Percentiles rank a stretch among this genome's conserved stretches.
Evolutionary conservation across 2,329 filamentous ascomycete genomes (phyloP).

Genomic region (Nothophaeocryptopus gaeumannii): DNA sequence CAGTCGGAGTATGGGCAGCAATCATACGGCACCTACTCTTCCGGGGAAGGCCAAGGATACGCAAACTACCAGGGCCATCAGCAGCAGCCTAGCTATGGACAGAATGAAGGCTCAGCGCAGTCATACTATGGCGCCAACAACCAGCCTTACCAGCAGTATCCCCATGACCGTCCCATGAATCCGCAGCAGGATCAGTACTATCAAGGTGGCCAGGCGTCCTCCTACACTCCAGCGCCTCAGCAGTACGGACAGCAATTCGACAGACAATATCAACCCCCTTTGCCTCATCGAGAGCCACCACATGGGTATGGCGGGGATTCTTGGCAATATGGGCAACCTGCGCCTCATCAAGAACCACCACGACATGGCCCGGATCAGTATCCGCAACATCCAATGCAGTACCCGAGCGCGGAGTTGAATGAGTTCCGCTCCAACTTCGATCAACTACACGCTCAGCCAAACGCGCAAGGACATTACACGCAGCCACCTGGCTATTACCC

Average conservation of each 20-base stretch:
- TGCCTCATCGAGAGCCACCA: too few species aligned
- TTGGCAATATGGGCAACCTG: constrained; percentile 12
- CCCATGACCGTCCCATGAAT: constrained; percentile 15
- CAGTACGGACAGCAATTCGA: constrained; percentile 17
- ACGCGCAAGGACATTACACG: constrained; percentile 12
- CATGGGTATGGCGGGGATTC: constrained; percentile 8
- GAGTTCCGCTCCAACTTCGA: constrained; percentile 22
- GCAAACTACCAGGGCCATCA: constrained; percentile 10
- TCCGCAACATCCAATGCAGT: constrained; percentile 22
- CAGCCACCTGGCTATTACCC: constrained; percentile 13
- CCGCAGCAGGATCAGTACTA: constrained; percentile 13
- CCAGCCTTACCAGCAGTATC: constrained; percentile 30
- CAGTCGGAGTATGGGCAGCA: constrained; percentile 21
- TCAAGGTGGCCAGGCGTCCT: constrained; percentile 6
- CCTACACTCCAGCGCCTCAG: constrained; percentile 19
- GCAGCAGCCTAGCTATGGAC: constrained; percentile 7
- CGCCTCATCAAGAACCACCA: constrained; percentile 7
- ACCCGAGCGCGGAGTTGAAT: constrained; percentile 21
- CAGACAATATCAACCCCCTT: too few species aligned
- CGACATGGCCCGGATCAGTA: constrained; percentile 11
- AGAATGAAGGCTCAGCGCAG: constrained; percentile 25
- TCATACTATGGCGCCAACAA: constrained; percentile 31
- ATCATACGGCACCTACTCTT: constrained; percentile 15
- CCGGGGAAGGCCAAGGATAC: constrained; percentile 10
- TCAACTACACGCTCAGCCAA: constrained; percentile 16